These are phyloP conservation scores for Pycnococcus provasolii DNA, from an alignment of 139 green algal species.

Conservation along the genomic window DNA sequence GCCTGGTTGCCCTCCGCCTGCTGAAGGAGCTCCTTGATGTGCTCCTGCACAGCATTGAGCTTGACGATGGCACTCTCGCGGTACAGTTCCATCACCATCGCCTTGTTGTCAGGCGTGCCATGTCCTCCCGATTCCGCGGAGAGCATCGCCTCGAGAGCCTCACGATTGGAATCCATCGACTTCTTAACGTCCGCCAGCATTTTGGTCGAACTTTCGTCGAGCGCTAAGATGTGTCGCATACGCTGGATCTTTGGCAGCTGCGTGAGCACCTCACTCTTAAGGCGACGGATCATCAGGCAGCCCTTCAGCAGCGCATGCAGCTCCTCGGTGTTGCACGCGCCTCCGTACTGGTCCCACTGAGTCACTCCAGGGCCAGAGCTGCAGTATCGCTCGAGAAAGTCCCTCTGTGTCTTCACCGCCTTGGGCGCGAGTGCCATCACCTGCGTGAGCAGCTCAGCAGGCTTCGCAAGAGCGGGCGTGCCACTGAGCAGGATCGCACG, in stretches of 20 bases:
- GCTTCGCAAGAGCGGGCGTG: slow-evolving; percentile 34
- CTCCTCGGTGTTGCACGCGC: slow-evolving; percentile 53
- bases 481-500: slow-evolving; percentile 42
- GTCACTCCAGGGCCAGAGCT: not conserved
- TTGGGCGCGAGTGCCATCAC: slow-evolving; percentile 21
- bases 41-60: slow-evolving; percentile 46
- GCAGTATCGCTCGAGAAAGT: slow-evolving; percentile 36
- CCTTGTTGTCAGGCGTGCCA: slow-evolving; percentile 17
- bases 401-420: slow-evolving; percentile 26
- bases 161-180: slow-evolving; percentile 15
- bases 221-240: slow-evolving; percentile 49
- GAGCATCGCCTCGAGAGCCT: not conserved
- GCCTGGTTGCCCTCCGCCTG: not conserved
- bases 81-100: slow-evolving; percentile 53
- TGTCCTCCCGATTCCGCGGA: not conserved
- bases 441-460: slow-evolving; percentile 39
- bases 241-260: slow-evolving; percentile 79
- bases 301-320: slow-evolving; percentile 60
- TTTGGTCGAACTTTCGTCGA: not conserved
- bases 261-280: slow-evolving; percentile 81
- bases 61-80: slow-evolving; percentile 53
- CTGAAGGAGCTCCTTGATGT: slow-evolving; percentile 51
- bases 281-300: slow-evolving; percentile 76
- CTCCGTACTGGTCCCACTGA: not conserved
- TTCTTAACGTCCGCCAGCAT: not conserved